A percentile compares a stretch with the other conserved stretches of the same genome.
Evolutionary conservation across 1,284 basidiomycete genomes (phyloP).

Genomic region (Rhizopogon parksii): DNA sequence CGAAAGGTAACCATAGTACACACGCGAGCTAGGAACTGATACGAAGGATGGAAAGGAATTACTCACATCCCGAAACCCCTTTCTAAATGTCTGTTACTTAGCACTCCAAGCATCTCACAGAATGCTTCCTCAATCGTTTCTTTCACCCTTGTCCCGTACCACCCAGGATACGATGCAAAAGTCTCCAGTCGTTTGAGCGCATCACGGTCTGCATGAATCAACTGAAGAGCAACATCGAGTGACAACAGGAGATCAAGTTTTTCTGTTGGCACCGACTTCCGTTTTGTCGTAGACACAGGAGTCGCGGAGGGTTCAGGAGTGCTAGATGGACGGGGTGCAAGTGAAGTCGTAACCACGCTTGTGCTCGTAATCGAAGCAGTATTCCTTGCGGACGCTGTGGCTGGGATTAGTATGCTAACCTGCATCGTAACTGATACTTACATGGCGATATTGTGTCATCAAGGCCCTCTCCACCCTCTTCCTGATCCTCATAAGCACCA

Average conservation of each 20-base stretch:
- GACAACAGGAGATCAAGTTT: slow-evolving; percentile 81
- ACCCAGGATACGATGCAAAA: slow-evolving; percentile 80
- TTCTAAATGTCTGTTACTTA: slow-evolving; percentile 75
- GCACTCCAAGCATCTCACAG: slow-evolving; percentile 72
- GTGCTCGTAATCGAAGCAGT: neutral
- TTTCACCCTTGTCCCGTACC: slow-evolving; percentile 72
- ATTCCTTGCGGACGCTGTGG: neutral
- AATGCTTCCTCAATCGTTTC: slow-evolving; percentile 93
- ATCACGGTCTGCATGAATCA: slow-evolving; percentile 90
- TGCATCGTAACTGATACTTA: neutral
- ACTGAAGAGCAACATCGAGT: slow-evolving; percentile 83
- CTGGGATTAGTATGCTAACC: slow-evolving; percentile 9
- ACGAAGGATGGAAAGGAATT: neutral
- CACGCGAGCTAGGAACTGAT: neutral
- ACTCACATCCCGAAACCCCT: slow-evolving; percentile 81
- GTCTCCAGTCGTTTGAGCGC: slow-evolving; percentile 88
- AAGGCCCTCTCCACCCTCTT: slow-evolving; percentile 15
- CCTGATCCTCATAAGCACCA: slow-evolving; percentile 48
- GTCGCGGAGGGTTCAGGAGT: neutral
- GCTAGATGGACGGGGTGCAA: neutral
- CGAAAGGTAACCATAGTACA: neutral
- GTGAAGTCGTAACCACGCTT: slow-evolving; percentile 1
- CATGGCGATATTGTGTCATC: neutral
- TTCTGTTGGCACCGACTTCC: neutral
- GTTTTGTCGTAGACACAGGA: neutral